Percentiles rank a stretch among this genome's conserved stretches.
These are phyloP conservation scores for Mycena leptocephala DNA, from an alignment of 768 basidiomycete genomes.

Conservation along the genomic window DNA sequence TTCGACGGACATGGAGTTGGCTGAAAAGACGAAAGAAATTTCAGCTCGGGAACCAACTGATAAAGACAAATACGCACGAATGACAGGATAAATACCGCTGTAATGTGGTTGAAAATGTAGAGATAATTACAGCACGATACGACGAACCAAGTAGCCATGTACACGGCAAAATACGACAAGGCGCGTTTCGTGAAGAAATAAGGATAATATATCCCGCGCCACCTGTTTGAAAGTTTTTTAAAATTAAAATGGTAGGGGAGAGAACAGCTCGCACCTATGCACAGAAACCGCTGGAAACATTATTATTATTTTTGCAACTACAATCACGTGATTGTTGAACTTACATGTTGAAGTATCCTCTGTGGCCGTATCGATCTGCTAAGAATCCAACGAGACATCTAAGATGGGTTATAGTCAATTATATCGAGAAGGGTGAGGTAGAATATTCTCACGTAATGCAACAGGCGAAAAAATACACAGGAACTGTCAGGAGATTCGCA, in stretches of 20 bases:
- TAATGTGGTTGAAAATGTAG: conserved; percentile 2
- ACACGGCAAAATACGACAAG: conserved; percentile 82
- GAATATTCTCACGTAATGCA: conserved; percentile 66
- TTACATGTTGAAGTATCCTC: conserved; percentile 79
- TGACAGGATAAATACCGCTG: conserved; percentile 83
- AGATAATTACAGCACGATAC: not conserved
- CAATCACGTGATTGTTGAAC: conserved; percentile 39
- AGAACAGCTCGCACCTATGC: conserved; percentile 16
- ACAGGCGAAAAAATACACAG: conserved; percentile 82
- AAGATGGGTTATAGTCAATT: not conserved
- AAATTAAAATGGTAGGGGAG: not conserved
- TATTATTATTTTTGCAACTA: conserved; percentile 44
- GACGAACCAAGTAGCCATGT: conserved; percentile 76
- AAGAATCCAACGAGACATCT: conserved; percentile 67
- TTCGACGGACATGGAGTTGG: conserved; percentile 69
- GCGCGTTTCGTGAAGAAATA: conserved; percentile 73
- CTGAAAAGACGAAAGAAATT: conserved; percentile 48
- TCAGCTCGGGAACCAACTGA: not conserved
- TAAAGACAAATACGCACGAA: conserved; percentile 57
- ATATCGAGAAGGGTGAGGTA: not conserved
- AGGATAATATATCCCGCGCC: conserved; percentile 82
- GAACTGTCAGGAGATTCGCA: conserved; percentile 85
- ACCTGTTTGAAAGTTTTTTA: conserved; percentile 49
- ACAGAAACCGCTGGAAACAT: conserved; percentile 42
- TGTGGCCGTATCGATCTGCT: conserved; percentile 73